Evolutionary conservation across 805 yeast species (phyloP), one percentile per base, ranked within the genome.

Genomic region (Yamadazyma scolyti): DNA sequence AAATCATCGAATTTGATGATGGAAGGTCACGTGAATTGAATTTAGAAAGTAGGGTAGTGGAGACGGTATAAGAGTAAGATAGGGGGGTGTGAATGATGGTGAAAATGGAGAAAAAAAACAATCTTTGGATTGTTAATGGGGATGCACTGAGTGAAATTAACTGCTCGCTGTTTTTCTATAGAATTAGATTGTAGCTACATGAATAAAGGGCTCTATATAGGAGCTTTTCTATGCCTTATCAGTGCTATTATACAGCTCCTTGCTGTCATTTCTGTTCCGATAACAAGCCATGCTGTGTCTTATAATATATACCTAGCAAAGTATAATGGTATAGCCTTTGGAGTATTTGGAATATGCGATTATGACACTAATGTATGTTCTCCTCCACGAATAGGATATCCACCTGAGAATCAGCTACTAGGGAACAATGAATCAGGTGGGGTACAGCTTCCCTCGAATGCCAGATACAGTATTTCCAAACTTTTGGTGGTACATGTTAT

Each of bases 261-360:
- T 11, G 63, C 67, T 19, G 61, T 65, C 21, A 52, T 66, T 16
- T 55, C 68, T 7, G 72, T 66, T 9, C 72, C 72, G 5, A 34
- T 66, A 6, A 60, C 68, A 1, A 54, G 61, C n/a, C 36, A 42
- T 5, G 28, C 32, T 7, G 44, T 49, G 4, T 36, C 38, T 25
- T 47, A 50, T 28, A 37, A 40, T 11, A 39, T 66, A 20, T 50
- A 49, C 31, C 45, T 66, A 14, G 58, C 68, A 12, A 44, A 44
- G 16, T 61, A 48, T 34, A 46, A 48, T 22, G 52, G 58, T 38
- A 42, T 50, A 27, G 48, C 59, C n/a, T 66, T 56, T 46, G 72
- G 72, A 2, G 70, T 66, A n/a, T 60, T 65, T 43, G 72, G 72
- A 3, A 40, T 65, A 23, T 66, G 72, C 40, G 58, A 61, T 36